Evolutionary conservation across 352 stramenopile species (phyloP).

Genomic region (Globisporangium nunn): DNA sequence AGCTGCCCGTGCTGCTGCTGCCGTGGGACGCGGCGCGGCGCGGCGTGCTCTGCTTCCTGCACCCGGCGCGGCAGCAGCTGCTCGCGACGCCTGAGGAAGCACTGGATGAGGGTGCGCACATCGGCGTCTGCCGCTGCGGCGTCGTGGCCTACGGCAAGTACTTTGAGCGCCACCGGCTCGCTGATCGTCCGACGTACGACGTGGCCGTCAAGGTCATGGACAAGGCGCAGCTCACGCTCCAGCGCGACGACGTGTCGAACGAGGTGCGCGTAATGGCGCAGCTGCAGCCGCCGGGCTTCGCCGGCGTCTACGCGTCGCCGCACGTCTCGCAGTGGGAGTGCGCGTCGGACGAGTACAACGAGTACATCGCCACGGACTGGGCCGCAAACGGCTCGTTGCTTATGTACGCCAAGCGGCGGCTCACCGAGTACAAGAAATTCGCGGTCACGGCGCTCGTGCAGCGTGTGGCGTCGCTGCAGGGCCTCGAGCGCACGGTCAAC

Average conservation of each 20-base stretch:
- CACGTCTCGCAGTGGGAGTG: constrained; percentile 74
- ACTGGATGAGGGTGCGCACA: constrained; percentile 39
- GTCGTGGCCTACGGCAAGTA: constrained; percentile 72
- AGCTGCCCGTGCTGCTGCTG: constrained; percentile 57
- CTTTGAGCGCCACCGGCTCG: constrained; percentile 38
- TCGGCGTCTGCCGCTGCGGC: constrained; percentile 64
- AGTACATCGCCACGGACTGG: constrained; percentile 79
- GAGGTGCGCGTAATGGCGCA: constrained; percentile 77
- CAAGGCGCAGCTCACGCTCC: constrained; percentile 50
- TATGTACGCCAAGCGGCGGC: constrained; percentile 51
- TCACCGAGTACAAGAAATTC: constrained; percentile 68
- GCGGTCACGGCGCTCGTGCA: constrained; percentile 49
- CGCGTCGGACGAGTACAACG: constrained; percentile 50
- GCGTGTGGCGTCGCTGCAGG: constrained; percentile 32
- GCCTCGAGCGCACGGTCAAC: constrained; percentile 51
- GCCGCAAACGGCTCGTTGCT: constrained; percentile 60
- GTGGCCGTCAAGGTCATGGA: constrained; percentile 78
- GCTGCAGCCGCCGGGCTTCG: constrained; percentile 59
- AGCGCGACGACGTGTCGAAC: constrained; percentile 71
- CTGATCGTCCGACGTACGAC: constrained; percentile 27
- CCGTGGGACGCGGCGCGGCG: constrained; percentile 62
- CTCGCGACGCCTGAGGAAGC: constrained; percentile 32
- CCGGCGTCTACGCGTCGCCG: constrained; percentile 43
- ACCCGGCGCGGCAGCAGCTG: constrained; percentile 31
- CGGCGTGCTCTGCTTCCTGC: constrained; percentile 60